Evolutionary conservation across 768 basidiomycete genomes (phyloP), one percentile per base, ranked within the genome.

Genomic region (Suillus lakei): DNA sequence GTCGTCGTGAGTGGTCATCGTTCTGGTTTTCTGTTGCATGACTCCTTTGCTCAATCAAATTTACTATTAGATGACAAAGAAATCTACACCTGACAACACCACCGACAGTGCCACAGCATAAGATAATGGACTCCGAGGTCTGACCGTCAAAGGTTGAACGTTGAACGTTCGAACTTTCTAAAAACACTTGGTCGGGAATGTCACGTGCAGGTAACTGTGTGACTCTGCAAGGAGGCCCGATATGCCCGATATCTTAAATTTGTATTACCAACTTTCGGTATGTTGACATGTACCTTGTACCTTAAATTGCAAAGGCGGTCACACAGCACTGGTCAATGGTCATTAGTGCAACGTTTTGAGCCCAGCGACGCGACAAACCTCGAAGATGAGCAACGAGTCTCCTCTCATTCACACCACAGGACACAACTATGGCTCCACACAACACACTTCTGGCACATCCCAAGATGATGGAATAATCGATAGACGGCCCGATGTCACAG

Each of bases 1-100:
- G 85, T 89, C 36, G 89, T 86, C 12, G 90, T 92, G 74, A 68
- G 85, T 75, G 13, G 41, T 16, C 41, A 41, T 41, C 41, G 6
- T 13, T 44, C 44, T n/a, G 7, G 21, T 44, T 44, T 41, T 41
- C n/a, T 51, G 16, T 30, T 30, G 28, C 16, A 30, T 4, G 28
- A 30, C 51, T 53, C 7, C 6, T 28, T 44, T 46, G n/a, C n/a
- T 23, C 44, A 46, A 30, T 30, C 50, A 28, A 16, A 13, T 48
- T 48, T 54, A n/a, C 53, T 16, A 16, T 8, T 6, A 55, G 21
- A n/a, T 23, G 21, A 55, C 5, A n/a, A 34, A 34, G 6, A 12
- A 13, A 21, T 10, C 32, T n/a, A 32, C 21, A 4, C 5, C 5
- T 34, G 21, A 50, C 48, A 26, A 32, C 21, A 34, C 5, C 12